Base-by-base conservation (phyloP, 2,329 filamentous ascomycete species). In the Beauveria scarabaeidicola region DNA sequence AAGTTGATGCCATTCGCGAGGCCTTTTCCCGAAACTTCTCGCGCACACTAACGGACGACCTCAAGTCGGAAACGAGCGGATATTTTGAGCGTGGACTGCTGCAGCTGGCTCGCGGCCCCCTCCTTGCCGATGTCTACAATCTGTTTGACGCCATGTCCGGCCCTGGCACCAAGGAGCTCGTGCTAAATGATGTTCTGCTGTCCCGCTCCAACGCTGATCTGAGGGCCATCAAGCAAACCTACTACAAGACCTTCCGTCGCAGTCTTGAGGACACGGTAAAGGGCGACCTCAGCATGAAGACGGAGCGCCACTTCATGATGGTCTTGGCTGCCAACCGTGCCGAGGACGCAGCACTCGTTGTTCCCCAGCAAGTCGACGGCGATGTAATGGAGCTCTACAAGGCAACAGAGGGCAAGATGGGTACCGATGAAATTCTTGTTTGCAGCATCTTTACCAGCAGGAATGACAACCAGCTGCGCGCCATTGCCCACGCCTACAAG, bases 161-260 rank as follows among this genome's bases (percentile, higher is more conserved):
- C 0, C 70, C 84, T 1, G 94, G 94, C 8, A 97, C 93, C 0
- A 96, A 96, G 67, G 93, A 97, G 69, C 77, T 78, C 58, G 79
- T 94, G 1, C 79, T 99, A 53, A 94, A 96, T 70, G 93, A 97
- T 66, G 81, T 96, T 6, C 80, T 97, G 2, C 82, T 97, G 4
- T 81, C 86, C 9, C 84, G 93, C 40, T 89, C 86, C 40, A 97
- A 97, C 68, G 91, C 91, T 38, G 93, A 97, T 67, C 78, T 99
- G 43, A 81, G 84, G 58, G 90, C 90, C 43, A 97, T 99, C 78
- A 96, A 95, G 75, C 73, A 78, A 51, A 82, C 85, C 19, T 97
- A 96, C 71, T 81, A 86, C 48, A 81, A 81, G 17, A 83, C 81
- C 1, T 91, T 87, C 76, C 77, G 78, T 41, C 81, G 81, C 21